Conservation (phyloP, 176 grass and related monocot species). For the Musa beccarii region DNA sequence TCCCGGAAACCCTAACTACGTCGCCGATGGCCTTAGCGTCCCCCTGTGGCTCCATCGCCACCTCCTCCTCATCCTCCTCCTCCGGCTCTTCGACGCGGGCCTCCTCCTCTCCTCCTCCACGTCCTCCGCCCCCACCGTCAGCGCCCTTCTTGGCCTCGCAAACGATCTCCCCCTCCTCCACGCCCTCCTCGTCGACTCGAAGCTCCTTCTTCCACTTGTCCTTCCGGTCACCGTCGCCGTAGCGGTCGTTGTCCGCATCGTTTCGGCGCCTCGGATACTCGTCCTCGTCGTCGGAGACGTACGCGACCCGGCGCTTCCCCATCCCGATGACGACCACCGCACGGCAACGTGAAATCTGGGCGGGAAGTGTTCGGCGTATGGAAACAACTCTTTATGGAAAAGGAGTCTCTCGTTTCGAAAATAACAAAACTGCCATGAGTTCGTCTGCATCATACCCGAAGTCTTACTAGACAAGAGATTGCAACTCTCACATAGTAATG, state of each 20-base stretch:
- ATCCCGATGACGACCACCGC: conserved; percentile 18
- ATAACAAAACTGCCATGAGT: background rate
- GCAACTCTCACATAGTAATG: no score
- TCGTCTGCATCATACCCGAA: no score
- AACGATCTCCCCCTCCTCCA: conserved; percentile 32
- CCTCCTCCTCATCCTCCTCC: conserved; percentile 38
- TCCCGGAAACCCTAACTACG: conserved; percentile 57
- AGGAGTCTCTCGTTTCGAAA: background rate
- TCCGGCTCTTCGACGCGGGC: conserved; percentile 28
- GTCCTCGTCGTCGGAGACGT: conserved; percentile 48
- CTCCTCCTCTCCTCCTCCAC: conserved; percentile 29
- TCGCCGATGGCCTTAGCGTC: conserved; percentile 51
- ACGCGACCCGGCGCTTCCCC: conserved; percentile 60
- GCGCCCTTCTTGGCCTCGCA: conserved; percentile 28
- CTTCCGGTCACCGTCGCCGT: conserved; percentile 34
- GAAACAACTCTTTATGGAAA: background rate
- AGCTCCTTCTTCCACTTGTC: conserved; percentile 11
- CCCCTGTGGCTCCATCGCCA: conserved; percentile 5
- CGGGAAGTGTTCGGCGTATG: background rate
- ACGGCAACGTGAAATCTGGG: background rate
- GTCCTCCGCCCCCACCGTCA: conserved; percentile 18
- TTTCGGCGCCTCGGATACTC: conserved; percentile 30
- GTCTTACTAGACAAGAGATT: no score
- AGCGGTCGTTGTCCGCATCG: background rate
- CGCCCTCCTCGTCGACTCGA: conserved; percentile 43